Evolutionary conservation across 2,329 filamentous ascomycete genomes (phyloP), one percentile per base, ranked within the genome.

Genomic region (Pseudogymnoascus sp.): DNA sequence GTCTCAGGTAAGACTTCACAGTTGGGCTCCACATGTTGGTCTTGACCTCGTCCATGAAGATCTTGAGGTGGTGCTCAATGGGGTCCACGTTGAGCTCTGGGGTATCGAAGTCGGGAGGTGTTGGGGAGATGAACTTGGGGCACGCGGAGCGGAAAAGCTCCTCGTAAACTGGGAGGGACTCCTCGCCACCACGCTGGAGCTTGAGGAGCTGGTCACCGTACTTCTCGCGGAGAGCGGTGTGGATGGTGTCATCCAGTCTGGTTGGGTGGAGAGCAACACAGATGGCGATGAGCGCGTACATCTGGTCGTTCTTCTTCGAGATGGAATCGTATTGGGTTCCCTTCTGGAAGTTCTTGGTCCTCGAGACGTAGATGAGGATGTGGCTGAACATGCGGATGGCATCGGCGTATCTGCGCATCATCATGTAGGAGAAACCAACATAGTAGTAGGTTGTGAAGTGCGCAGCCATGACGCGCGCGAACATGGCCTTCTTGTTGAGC

Each of bases 381-480:
- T 99, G 94, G 83, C 90, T 96, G 86, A 99, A 99, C 88, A 97
- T 96, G 83, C 93, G 92, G 80, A 99, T 97, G 76, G 94, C 94
- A 78, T 99, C 94, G 77, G 92, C 90, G 76, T 99, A 99, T 74
- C 94, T 90, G 80, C 94, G 92, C 90, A 97, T 96, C 94, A 99
- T 99, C 93, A 99, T 97, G 88, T 99, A 99, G 69, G 91, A 96
- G 86, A 99, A 99, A 69, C 94, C 94, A 66, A 99, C 93, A 76
- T 97, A 97, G 86, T 99, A 99, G 85, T 97, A 99, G 67, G 94
- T 99, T 69, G 93, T 97, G 81, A 97, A 97, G 82, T 99, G 94
- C 63, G 94, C 94, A 61, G 94, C 93, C 94, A 99, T 97, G 75
- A 99, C 94, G 68, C 94, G 90, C 66, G 94, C 93, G 75, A 99